phyloP scores from a whole-genome alignment of 306 rosid species.

The Cucumis cinereus region DNA sequence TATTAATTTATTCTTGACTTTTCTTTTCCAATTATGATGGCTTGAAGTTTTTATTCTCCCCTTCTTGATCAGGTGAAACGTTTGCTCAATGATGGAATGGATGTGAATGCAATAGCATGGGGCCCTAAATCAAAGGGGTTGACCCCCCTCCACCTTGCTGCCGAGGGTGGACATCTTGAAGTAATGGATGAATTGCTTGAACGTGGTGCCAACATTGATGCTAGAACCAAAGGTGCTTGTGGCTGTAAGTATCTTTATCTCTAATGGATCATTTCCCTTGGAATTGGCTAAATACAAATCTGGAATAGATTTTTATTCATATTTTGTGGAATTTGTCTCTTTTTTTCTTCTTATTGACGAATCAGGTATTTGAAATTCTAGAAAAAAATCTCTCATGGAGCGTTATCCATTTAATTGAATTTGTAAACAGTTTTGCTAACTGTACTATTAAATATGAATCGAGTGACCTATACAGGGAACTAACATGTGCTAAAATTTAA shows the following conservation, averaged over 20 bases:
- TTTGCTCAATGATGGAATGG: slow-evolving; percentile 77
- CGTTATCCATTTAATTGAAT: neutral
- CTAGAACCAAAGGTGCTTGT: slow-evolving; percentile 87
- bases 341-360: neutral
- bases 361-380: neutral
- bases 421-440: neutral
- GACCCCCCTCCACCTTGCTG: slow-evolving; percentile 97
- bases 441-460: neutral
- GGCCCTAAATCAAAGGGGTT: slow-evolving; percentile 86
- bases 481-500: neutral
- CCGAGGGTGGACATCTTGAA: slow-evolving; percentile 86
- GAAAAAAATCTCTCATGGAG: neutral
- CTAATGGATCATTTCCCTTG: neutral
- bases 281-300: neutral
- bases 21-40: neutral
- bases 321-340: neutral
- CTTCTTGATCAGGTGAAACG: slow-evolving; percentile 49
- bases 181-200: slow-evolving; percentile 94
- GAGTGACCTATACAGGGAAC: neutral
- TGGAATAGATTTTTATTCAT: neutral
- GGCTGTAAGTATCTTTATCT: slow-evolving; percentile 54
- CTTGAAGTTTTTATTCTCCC: neutral
- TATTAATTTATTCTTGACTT: neutral
- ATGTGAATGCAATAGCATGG: slow-evolving; percentile 75
- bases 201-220: slow-evolving; percentile 93